phyloP scores from a whole-genome alignment of 148 eudicot genomes.

The Amaranthus hypochondriacus region DNA sequence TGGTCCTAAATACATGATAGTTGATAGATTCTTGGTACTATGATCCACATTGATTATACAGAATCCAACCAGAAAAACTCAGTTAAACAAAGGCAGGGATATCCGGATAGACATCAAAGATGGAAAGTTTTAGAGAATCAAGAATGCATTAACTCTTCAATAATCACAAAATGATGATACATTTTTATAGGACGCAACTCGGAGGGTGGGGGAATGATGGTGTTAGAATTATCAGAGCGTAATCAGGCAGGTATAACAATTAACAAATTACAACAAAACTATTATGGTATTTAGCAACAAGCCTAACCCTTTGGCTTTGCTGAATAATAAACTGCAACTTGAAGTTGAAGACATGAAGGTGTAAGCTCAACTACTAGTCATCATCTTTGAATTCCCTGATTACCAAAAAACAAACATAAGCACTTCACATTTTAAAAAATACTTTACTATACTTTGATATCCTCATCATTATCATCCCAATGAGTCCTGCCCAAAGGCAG shows the following conservation, averaged over 20 bases:
- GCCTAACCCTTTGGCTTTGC: constrained; percentile 3
- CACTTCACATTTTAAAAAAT: background rate
- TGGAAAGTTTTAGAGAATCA: background rate
- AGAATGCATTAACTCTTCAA: background rate
- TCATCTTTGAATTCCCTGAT: constrained; percentile 97
- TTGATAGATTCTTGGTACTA: too few relatives aligned
- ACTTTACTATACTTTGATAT: background rate
- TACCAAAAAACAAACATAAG: constrained; percentile 1
- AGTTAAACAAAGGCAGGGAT: too few relatives aligned
- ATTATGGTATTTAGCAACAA: constrained; percentile 3
- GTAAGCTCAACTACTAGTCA: constrained; percentile 33
- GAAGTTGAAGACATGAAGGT: too few relatives aligned
- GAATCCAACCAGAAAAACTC: too few relatives aligned
- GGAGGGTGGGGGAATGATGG: background rate
- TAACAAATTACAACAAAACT: constrained; percentile 9
- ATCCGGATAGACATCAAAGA: background rate
- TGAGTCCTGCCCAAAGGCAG: too few relatives aligned
- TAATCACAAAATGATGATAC: background rate
- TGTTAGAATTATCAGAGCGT: background rate
- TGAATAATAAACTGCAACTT: background rate
- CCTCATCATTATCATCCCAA: background rate
- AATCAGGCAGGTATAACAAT: background rate
- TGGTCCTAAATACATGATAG: too few relatives aligned
- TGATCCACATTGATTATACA: too few relatives aligned
- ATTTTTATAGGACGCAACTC: background rate